A percentile compares a stretch with the other conserved stretches of the same genome.
Conservation (phyloP, 345 rosid species). For the Eucalyptus leucophloia region DNA sequence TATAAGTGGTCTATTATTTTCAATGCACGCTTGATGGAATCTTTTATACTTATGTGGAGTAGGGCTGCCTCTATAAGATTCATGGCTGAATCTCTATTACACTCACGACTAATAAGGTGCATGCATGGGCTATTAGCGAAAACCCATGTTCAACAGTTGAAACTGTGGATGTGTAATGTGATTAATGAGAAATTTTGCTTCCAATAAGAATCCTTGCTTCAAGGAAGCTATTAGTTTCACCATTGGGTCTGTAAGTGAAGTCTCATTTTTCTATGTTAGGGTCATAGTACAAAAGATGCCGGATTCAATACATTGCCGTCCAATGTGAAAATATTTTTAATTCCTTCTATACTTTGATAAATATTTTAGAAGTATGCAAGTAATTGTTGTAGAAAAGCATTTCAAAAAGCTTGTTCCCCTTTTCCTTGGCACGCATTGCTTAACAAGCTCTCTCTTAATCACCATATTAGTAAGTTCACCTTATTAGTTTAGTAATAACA, state of each 20-base stretch:
- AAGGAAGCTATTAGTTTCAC: background rate
- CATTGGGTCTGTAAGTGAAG: background rate
- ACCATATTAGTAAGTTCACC: background rate
- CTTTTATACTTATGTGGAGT: background rate
- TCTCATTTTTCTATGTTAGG: background rate
- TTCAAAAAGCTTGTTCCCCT: background rate
- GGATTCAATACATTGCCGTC: background rate
- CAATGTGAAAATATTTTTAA: background rate
- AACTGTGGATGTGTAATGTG: background rate
- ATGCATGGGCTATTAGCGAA: background rate
- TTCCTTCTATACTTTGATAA: background rate
- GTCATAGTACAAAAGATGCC: background rate
- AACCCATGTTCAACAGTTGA: background rate
- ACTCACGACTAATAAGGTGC: background rate
- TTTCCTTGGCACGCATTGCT: background rate
- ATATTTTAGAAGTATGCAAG: background rate
- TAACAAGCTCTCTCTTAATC: background rate
- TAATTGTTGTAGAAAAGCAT: background rate
- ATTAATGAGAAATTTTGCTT: background rate
- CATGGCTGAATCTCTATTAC: background rate
- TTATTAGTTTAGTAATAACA: background rate
- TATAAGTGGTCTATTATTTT: background rate
- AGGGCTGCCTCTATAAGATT: background rate
- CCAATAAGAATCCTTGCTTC: background rate
- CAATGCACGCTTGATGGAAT: background rate